phyloP scores from a whole-genome alignment of 2,329 filamentous ascomycete species.

The Exophiala sp. region DNA sequence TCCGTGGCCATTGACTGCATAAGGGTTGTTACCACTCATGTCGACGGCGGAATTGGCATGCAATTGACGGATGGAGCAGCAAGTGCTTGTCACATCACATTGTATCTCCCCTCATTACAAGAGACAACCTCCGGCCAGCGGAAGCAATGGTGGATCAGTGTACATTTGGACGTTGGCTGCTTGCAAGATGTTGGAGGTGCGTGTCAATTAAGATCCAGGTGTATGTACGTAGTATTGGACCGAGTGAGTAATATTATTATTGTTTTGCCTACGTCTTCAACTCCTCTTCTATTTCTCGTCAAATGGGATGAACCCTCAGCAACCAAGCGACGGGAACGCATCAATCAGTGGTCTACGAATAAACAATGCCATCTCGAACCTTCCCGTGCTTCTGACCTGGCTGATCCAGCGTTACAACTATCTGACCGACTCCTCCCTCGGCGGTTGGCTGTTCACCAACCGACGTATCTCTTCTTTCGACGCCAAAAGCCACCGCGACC shows the following conservation, averaged over 20 bases:
- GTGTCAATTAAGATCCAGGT: background rate
- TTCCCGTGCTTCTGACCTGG: background rate
- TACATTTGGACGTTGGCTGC: background rate
- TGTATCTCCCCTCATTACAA: background rate
- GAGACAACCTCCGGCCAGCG: background rate
- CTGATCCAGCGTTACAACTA: slow-evolving; percentile 1
- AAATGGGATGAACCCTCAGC: too few species aligned
- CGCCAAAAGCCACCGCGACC: background rate
- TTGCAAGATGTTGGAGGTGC: background rate
- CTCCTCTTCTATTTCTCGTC: too few species aligned
- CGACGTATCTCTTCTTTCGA: background rate
- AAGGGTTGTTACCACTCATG: slow-evolving; percentile 24
- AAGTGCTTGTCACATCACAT: slow-evolving; percentile 9
- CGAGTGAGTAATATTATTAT: background rate
- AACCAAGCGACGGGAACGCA: too few species aligned
- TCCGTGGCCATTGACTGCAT: slow-evolving; percentile 21
- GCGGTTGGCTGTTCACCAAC: background rate
- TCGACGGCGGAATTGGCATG: background rate
- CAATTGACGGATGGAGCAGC: background rate
- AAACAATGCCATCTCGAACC: background rate
- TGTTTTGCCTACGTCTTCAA: background rate
- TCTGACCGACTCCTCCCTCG: background rate
- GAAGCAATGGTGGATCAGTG: background rate
- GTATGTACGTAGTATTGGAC: background rate
- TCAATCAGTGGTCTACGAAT: too few species aligned